Evolutionary conservation across 805 yeast species (phyloP), one percentile per base, ranked within the genome.

Genomic region (Trichomonascus vanleenenianus): DNA sequence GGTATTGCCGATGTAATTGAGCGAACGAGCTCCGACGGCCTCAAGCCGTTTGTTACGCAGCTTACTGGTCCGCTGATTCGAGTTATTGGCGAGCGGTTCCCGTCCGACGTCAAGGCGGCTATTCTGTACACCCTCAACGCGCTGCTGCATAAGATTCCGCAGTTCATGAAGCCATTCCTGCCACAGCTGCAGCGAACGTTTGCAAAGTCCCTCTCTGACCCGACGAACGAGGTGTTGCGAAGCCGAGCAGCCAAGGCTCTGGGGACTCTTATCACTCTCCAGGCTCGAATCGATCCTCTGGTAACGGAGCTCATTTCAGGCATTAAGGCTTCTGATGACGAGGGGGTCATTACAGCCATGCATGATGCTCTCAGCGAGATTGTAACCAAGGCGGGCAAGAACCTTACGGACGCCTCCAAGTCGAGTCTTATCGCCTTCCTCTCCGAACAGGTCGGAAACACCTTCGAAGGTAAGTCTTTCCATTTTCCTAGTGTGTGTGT

Each of bases 141-240:
- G 52, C 69, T 94, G 59, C 79, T 93, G 57, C 67, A 68, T 19
- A 85, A 87, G 70, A 84, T 91, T 55, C 96, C 98, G 2, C 86
- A 83, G 60, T 85, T 86, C 62, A 73, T 93, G 64, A 78, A 91
- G 59, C 98, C 99, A 12, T 93, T 93, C 63, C 79, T 93, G 65
- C 99, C 99, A 7, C 99, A 93, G 69, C 74, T 93, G 55, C 98
- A 93, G 68, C 78, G 99, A 62, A 93, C 98, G 1, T 93, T 93
- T 68, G 95, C 91, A 36, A 84, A 94, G 61, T 85, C 96, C 2
- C 71, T 93, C 53, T 75, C 86, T 43, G 98, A 93, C 66, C 71
- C 84, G 1, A 58, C 76, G 2, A 84, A 81, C 56, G 94, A 83
- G 42, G 65, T 75, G 7, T 70, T 93, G 57, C 75, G 97, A 53